These are phyloP conservation scores for Oenanthe javanica DNA, from an alignment of 140 eudicot genomes.

Conservation along the genomic window DNA sequence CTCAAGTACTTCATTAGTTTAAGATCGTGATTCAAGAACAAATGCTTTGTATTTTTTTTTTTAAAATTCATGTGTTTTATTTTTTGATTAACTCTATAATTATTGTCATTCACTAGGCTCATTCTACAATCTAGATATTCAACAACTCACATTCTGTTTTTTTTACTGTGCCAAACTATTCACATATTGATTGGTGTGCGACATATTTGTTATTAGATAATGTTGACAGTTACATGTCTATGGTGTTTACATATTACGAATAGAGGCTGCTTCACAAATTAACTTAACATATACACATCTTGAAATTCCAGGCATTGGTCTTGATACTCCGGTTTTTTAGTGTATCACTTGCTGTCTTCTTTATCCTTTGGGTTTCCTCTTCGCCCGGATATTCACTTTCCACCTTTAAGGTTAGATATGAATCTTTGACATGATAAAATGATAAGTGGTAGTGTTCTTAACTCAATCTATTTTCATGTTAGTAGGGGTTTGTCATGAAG, in stretches of 20 bases:
- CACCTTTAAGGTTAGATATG: conserved; percentile 46
- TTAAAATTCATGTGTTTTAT: neutral
- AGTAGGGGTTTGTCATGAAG: conserved; percentile 40
- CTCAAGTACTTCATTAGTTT: neutral
- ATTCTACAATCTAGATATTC: neutral
- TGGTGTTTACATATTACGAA: neutral
- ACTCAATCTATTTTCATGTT: conserved; percentile 4
- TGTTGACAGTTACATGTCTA: neutral
- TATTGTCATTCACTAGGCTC: neutral
- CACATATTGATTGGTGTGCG: neutral
- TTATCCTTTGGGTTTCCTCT: conserved; percentile 65
- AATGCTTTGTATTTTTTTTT: too few species aligned
- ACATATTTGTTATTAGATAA: neutral
- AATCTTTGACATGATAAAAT: neutral
- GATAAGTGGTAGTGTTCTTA: conserved; percentile 14
- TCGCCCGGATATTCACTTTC: conserved; percentile 54
- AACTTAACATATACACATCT: conserved; percentile 26
- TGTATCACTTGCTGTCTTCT: conserved; percentile 69
- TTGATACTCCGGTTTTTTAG: conserved; percentile 90
- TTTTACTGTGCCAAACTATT: neutral
- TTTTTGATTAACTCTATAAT: too few species aligned
- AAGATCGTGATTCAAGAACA: neutral
- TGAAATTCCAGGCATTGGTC: conserved; percentile 78
- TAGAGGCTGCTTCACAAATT: conserved; percentile 6
- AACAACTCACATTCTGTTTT: neutral